phyloP scores from a whole-genome alignment of 208 protist genomes.

The Trichomonas tenax region DNA sequence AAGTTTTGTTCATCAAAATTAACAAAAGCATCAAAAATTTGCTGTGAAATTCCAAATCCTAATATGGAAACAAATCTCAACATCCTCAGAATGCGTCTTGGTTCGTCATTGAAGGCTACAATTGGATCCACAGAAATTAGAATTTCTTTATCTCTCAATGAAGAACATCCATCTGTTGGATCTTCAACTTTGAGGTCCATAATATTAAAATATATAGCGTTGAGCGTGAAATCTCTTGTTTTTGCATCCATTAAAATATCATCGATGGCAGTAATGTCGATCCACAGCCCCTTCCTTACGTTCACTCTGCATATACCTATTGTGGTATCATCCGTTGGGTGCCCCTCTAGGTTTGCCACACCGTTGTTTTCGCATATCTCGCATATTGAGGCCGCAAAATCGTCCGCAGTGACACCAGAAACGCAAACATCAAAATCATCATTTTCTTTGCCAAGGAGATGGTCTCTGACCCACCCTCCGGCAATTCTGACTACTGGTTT shows the following conservation, averaged over 20 bases:
- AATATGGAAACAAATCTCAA: conserved; percentile 40
- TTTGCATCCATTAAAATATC: conserved; percentile 63
- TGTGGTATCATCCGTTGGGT: not conserved
- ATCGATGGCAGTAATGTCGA: not conserved
- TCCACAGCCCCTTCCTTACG: not conserved
- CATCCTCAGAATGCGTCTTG: conserved; percentile 40
- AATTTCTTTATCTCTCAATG: not conserved
- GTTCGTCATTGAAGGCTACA: conserved; percentile 44
- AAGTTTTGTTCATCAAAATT: not conserved
- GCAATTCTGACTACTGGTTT: conserved; percentile 40
- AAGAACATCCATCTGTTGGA: not conserved
- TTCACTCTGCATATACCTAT: not conserved
- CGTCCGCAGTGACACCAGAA: conserved; percentile 42
- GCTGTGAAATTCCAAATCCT: conserved; percentile 18
- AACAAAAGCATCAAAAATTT: not conserved
- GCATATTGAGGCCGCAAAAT: not conserved
- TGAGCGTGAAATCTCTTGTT: conserved; percentile 91
- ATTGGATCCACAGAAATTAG: conserved; percentile 37
- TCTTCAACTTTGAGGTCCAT: conserved; percentile 47
- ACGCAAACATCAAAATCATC: conserved; percentile 95
- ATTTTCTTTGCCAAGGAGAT: conserved; percentile 52
- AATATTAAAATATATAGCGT: conserved; percentile 96
- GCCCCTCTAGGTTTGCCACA: not conserved
- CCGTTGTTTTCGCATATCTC: not conserved
- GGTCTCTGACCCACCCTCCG: conserved; percentile 93